Evolutionary conservation across 192 early-diverging fungal species (phyloP).

Genomic region (Jimgerdemannia flammicorona): DNA sequence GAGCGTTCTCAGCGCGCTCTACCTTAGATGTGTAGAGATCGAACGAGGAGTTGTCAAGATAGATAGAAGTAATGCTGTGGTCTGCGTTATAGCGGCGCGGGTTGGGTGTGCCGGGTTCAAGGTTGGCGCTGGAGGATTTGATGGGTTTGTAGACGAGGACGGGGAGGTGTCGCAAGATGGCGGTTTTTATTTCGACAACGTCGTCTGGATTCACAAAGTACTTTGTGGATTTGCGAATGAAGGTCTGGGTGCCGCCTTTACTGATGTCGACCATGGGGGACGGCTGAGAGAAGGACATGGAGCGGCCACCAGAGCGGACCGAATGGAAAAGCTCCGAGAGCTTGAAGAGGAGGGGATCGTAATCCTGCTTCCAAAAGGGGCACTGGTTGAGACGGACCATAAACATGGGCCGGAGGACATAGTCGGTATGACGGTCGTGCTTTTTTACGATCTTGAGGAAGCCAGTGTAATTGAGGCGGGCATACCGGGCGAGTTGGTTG

Average conservation of each 20-base stretch:
- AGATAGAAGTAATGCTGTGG: conserved; percentile 89
- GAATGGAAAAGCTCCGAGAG: conserved; percentile 75
- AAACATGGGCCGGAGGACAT: conserved; percentile 69
- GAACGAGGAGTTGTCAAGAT: conserved; percentile 90
- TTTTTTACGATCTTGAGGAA: conserved; percentile 97
- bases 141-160: conserved; percentile 87
- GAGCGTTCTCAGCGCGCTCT: conserved; percentile 88
- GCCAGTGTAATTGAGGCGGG: conserved; percentile 79
- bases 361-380: conserved; percentile 78
- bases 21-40: conserved; percentile 88
- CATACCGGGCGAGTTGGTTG: conserved; percentile 76
- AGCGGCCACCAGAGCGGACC: conserved; percentile 41
- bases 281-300: conserved; percentile 2
- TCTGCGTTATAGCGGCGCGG: conserved; percentile 35
- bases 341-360: conserved; percentile 78
- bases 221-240: conserved; percentile 85
- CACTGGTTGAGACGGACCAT: conserved; percentile 70
- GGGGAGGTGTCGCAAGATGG: conserved; percentile 87
- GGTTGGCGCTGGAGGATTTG: conserved; percentile 44
- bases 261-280: neutral
- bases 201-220: conserved; percentile 99
- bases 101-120: neutral
- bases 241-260: conserved; percentile 32
- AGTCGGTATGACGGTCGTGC: conserved; percentile 86
- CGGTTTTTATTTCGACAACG: conserved; percentile 91